A percentile compares a stretch with the other conserved stretches of the same genome.
phyloP scores from a whole-genome alignment of 495 filamentous ascomycete species.

The Aspergillus wentii region DNA sequence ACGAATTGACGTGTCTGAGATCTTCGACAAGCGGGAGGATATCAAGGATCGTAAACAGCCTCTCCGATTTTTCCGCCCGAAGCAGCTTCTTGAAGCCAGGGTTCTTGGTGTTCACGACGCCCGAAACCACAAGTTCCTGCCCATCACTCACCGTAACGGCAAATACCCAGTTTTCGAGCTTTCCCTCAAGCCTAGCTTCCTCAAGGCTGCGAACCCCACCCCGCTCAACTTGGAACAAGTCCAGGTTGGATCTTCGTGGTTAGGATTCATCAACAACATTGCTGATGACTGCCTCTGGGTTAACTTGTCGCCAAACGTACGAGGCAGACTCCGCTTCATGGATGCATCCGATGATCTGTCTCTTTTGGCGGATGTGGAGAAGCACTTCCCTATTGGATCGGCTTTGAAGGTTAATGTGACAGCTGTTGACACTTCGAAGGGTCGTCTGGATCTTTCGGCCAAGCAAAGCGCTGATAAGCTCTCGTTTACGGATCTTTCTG shows the following conservation, averaged over 20 bases:
- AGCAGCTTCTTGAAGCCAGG: constrained; percentile 66
- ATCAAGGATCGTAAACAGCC: constrained; percentile 79
- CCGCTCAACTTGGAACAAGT: constrained; percentile 70
- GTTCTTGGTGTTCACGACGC: constrained; percentile 87
- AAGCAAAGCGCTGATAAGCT: constrained; percentile 52
- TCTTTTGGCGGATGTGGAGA: constrained; percentile 65
- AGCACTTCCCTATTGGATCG: constrained; percentile 83
- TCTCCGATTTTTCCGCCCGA: constrained; percentile 62
- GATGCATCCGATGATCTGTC: constrained; percentile 85
- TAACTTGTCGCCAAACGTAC: constrained; percentile 84
- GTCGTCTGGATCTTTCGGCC: constrained; percentile 77
- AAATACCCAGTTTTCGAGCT: constrained; percentile 82
- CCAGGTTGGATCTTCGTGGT: constrained; percentile 58
- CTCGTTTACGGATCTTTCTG: constrained; percentile 61
- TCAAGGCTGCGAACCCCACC: constrained; percentile 49
- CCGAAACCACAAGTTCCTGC: constrained; percentile 83
- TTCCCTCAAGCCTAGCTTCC: constrained; percentile 70
- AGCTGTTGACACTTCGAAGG: constrained; percentile 64
- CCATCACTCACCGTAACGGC: constrained; percentile 76
- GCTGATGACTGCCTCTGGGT: constrained; percentile 76
- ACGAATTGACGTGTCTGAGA: constrained; percentile 81
- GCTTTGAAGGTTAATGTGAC: constrained; percentile 76
- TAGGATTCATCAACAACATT: constrained; percentile 88
- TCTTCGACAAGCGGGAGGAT: constrained; percentile 83
- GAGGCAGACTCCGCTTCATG: constrained; percentile 72